Percentiles rank a stretch among this genome's conserved stretches.
Conservation (phyloP, 768 basidiomycete species). For the Tephrocybe sp. region DNA sequence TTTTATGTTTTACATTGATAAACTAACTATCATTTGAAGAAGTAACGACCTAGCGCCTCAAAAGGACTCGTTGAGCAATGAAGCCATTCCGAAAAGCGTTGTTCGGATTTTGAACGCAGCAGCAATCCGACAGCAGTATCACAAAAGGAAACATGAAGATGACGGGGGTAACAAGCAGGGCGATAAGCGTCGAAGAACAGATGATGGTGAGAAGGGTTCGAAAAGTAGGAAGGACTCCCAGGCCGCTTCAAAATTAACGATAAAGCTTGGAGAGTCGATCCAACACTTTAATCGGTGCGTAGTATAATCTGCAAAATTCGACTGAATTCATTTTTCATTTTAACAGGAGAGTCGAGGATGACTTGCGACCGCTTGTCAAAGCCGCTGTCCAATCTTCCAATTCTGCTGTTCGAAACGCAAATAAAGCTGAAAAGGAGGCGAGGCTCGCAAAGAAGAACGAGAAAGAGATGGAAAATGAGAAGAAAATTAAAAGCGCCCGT, state of each 20-base stretch:
- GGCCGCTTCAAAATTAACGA: conserved; percentile 31
- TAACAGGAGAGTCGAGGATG: conserved; percentile 69
- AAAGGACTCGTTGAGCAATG: conserved; percentile 40
- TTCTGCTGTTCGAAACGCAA: conserved; percentile 42
- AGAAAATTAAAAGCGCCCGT: conserved; percentile 9
- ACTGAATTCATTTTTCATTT: neutral
- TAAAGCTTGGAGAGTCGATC: conserved; percentile 68
- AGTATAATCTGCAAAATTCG: neutral
- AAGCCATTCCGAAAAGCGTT: conserved; percentile 68
- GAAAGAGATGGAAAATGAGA: conserved; percentile 18
- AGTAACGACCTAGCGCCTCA: conserved; percentile 48
- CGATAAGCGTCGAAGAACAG: conserved; percentile 32
- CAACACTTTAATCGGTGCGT: conserved; percentile 73
- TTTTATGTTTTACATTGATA: neutral
- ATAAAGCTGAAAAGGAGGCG: conserved; percentile 35
- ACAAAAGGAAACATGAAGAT: conserved; percentile 36
- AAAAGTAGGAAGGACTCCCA: conserved; percentile 23
- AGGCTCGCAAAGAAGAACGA: conserved; percentile 21
- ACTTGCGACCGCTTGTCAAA: conserved; percentile 63
- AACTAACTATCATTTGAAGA: conserved; percentile 26
- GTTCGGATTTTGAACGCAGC: conserved; percentile 63
- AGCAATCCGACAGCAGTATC: conserved; percentile 54
- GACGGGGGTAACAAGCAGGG: conserved; percentile 21
- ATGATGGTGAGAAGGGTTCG: conserved; percentile 15
- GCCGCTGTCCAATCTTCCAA: conserved; percentile 59